A percentile compares a stretch with the other conserved stretches of the same genome.
These are phyloP conservation scores for Nothophytophthora sp. DNA, from an alignment of 352 stramenopile genomes.

Conservation along the genomic window DNA sequence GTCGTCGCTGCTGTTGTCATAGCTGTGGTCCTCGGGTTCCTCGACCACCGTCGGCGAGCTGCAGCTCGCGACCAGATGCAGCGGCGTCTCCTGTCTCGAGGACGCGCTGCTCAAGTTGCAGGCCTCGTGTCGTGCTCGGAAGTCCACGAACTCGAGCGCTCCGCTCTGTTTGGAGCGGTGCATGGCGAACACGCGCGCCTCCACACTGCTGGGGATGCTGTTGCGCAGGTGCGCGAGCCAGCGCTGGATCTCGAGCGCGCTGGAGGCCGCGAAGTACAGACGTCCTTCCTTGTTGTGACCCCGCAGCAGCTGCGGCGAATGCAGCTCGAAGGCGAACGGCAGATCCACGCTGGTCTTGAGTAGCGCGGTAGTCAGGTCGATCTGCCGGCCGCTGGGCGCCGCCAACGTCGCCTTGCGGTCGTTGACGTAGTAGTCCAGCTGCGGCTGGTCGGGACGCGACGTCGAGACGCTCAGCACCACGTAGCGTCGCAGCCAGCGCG, in stretches of 20 bases:
- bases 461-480: slow-evolving; percentile 54
- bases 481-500: slow-evolving; percentile 80
- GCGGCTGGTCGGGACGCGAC: slow-evolving; percentile 29
- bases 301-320: slow-evolving; percentile 84
- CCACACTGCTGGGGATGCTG: slow-evolving; percentile 69
- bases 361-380: slow-evolving; percentile 64
- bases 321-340: slow-evolving; percentile 88
- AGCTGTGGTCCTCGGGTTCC: slow-evolving; percentile 16
- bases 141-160: slow-evolving; percentile 68
- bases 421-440: slow-evolving; percentile 73
- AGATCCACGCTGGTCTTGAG: slow-evolving; percentile 83
- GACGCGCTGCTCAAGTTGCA: slow-evolving; percentile 38
- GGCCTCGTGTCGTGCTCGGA: slow-evolving; percentile 42
- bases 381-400: slow-evolving; percentile 42
- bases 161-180: slow-evolving; percentile 60
- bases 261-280: slow-evolving; percentile 85
- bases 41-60: slow-evolving; percentile 19
- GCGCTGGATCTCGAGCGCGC: slow-evolving; percentile 86
- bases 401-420: slow-evolving; percentile 44
- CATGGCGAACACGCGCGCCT: slow-evolving; percentile 81
- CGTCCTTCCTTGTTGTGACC: slow-evolving; percentile 87
- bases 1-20: slow-evolving; percentile 18
- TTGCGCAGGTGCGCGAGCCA: slow-evolving; percentile 89
- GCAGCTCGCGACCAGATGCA: slow-evolving; percentile 69
- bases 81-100: slow-evolving; percentile 40